Conservation (phyloP, 106 monocot species). For the Dactylorhiza incarnata region DNA sequence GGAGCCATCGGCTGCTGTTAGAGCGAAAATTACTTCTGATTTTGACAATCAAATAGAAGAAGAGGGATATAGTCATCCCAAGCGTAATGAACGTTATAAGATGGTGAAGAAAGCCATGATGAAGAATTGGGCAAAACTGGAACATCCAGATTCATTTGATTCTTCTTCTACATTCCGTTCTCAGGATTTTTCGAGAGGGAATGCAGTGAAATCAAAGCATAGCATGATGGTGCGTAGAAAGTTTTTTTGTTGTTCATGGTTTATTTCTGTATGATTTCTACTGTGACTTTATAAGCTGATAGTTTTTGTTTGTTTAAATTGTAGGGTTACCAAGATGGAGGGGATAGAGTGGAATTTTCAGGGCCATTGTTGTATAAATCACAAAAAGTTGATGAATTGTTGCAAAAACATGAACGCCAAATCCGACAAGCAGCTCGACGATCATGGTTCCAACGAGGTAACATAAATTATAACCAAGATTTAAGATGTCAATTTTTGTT, state of each 20-base stretch:
- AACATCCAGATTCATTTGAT: slow-evolving; percentile 65
- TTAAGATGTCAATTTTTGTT: no score
- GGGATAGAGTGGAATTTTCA: slow-evolving; percentile 60
- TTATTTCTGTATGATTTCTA: background rate
- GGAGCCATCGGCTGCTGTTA: slow-evolving; percentile 8
- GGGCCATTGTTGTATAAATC: slow-evolving; percentile 56
- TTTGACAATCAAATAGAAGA: slow-evolving; percentile 14
- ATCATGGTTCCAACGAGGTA: slow-evolving; percentile 74
- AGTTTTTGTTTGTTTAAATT: slow-evolving; percentile 3
- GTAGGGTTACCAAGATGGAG: slow-evolving; percentile 37
- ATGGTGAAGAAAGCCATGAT: slow-evolving; percentile 37
- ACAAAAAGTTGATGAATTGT: slow-evolving; percentile 50
- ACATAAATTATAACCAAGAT: background rate
- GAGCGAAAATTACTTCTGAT: slow-evolving; percentile 19
- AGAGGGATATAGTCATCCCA: slow-evolving; percentile 14
- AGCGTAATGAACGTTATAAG: slow-evolving; percentile 22
- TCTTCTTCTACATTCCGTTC: slow-evolving; percentile 37
- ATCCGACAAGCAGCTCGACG: slow-evolving; percentile 53
- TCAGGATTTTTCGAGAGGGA: slow-evolving; percentile 33
- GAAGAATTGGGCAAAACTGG: slow-evolving; percentile 54
- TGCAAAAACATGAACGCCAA: slow-evolving; percentile 48
- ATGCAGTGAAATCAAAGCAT: slow-evolving; percentile 26
- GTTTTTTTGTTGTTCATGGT: background rate
- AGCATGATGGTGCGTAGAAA: slow-evolving; percentile 27
- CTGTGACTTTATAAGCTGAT: background rate